Conservation (phyloP, 2,329 filamentous ascomycete species). For the Colletotrichum sp. region DNA sequence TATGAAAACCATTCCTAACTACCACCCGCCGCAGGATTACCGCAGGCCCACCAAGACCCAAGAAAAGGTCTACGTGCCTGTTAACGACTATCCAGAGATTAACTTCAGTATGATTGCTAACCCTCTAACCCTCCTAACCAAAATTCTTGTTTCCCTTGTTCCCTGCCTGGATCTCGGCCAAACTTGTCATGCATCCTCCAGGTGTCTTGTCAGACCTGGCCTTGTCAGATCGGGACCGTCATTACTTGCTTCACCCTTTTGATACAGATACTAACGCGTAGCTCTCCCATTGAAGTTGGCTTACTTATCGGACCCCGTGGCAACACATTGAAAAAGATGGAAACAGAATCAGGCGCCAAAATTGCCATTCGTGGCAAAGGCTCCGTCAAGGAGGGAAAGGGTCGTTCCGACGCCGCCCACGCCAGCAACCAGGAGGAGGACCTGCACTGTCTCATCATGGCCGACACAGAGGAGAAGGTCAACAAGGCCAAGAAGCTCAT, state of each 20-base stretch:
- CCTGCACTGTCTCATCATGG: slow-evolving; percentile 98
- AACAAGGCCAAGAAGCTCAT: slow-evolving; percentile 99
- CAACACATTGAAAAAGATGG: slow-evolving; percentile 99
- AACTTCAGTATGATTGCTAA: slow-evolving; percentile 99
- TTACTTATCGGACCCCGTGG: slow-evolving; percentile 99
- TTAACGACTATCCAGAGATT: slow-evolving; percentile 99
- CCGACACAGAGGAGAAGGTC: slow-evolving; percentile 98
- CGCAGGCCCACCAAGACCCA: slow-evolving; percentile 99
- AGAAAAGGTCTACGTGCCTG: slow-evolving; percentile 99
- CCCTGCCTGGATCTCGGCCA: slow-evolving; percentile 49
- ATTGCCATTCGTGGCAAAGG: slow-evolving; percentile 99
- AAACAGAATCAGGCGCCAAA: slow-evolving; percentile 94
- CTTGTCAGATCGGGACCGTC: slow-evolving; percentile 34
- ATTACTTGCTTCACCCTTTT: slow-evolving; percentile 40
- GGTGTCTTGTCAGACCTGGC: slow-evolving; percentile 28
- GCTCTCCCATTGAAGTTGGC: slow-evolving; percentile 90
- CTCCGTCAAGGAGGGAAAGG: slow-evolving; percentile 99
- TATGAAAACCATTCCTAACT: slow-evolving; percentile 99
- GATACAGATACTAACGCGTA: slow-evolving; percentile 84
- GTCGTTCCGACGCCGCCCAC: slow-evolving; percentile 97
- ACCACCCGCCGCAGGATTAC: slow-evolving; percentile 97
- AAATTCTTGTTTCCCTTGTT: slow-evolving; percentile 35
- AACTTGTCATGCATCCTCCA: slow-evolving; percentile 39
- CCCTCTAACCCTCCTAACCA: slow-evolving; percentile 85
- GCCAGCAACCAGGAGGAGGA: slow-evolving; percentile 99